Conservation (phyloP, 805 yeast species). For the Naumovozyma baii region DNA sequence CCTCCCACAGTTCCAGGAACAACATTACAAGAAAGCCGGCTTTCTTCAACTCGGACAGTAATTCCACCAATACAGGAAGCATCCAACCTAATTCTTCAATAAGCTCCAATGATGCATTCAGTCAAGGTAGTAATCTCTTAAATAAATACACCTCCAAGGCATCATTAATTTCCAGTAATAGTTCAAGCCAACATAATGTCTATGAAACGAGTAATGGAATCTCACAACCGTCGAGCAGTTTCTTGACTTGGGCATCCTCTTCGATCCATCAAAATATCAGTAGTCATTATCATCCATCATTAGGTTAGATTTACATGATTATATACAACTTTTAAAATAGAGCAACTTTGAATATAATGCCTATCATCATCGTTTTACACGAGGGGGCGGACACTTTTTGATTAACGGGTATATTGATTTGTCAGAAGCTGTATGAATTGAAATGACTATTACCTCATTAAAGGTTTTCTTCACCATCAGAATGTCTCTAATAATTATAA, state of each 20-base stretch:
- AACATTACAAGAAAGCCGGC: not conserved
- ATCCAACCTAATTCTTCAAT: not conserved
- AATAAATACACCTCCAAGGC: not conserved
- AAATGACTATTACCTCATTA: not conserved
- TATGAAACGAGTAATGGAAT: not conserved
- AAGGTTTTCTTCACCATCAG: not conserved
- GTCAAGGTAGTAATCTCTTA: not conserved
- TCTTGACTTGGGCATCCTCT: not conserved
- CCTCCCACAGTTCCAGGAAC: not conserved
- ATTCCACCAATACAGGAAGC: not conserved
- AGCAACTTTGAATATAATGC: too few relatives aligned
- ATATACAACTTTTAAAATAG: too few relatives aligned
- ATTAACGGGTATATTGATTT: not conserved
- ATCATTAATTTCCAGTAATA: not conserved
- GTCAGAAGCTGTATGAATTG: not conserved
- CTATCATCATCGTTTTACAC: too few relatives aligned
- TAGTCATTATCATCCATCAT: not conserved
- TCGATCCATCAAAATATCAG: not conserved
- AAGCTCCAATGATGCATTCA: not conserved
- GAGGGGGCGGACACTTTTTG: too few relatives aligned
- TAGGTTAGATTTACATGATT: not conserved
- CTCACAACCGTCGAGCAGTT: not conserved
- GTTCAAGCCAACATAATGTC: not conserved
- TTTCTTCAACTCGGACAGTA: not conserved
- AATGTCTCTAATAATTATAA: too few relatives aligned